A percentile compares a stretch with the other conserved stretches of the same genome.
These are phyloP conservation scores for Hypoxylon sp. DNA, from an alignment of 2,329 filamentous ascomycete genomes.

Conservation along the genomic window DNA sequence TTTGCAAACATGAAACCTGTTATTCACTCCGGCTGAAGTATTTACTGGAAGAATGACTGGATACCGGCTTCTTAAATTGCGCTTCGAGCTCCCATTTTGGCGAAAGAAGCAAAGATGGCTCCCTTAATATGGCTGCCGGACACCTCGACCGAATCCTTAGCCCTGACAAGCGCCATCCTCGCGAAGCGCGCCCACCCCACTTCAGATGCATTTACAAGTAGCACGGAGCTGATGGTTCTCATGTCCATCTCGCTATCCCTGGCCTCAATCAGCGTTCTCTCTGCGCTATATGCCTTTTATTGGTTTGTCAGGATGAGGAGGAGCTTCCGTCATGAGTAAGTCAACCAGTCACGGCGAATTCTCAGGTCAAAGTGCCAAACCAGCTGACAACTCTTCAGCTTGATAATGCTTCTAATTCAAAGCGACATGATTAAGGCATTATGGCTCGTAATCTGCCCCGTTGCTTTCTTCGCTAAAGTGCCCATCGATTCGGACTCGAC, in stretches of 20 bases:
- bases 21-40: constrained; percentile 11
- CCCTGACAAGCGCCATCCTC: constrained; percentile 23
- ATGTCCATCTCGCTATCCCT: constrained; percentile 61
- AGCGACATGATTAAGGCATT: constrained; percentile 79
- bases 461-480: constrained; percentile 69
- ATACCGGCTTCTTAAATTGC: constrained; percentile 21
- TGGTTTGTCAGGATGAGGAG: constrained; percentile 83
- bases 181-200: constrained; percentile 30
- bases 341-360: constrained; percentile 7
- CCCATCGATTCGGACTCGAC: constrained; percentile 64
- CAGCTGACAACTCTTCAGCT: constrained; percentile 60
- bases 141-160: constrained; percentile 19
- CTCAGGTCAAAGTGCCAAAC: background rate
- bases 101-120: constrained; percentile 44
- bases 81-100: constrained; percentile 30
- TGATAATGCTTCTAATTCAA: constrained; percentile 81
- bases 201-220: constrained; percentile 9
- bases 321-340: constrained; percentile 80
- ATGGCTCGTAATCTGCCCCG: constrained; percentile 77
- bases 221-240: constrained; percentile 50
- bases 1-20: constrained; percentile 25
- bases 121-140: constrained; percentile 37
- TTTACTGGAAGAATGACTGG: constrained; percentile 38
- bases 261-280: constrained; percentile 68
- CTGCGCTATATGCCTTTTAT: constrained; percentile 72